Conservation (phyloP, 257 asterid genomes). For the Salvia splendens region DNA sequence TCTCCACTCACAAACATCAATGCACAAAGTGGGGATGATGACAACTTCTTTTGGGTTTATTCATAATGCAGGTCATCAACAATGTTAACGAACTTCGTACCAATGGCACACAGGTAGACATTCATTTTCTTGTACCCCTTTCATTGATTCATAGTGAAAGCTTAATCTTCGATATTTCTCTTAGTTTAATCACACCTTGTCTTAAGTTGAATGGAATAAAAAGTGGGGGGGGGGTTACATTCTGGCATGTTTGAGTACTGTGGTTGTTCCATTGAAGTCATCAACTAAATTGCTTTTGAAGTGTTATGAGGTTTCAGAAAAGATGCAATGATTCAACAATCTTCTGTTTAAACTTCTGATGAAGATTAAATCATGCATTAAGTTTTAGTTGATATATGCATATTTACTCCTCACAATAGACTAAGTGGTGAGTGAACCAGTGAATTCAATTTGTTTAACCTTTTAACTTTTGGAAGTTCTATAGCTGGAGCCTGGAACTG, state of each 20-base stretch:
- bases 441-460: no score
- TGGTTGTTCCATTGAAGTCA: background rate
- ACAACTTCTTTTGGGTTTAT: background rate
- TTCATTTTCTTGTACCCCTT: background rate
- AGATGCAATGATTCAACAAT: slow-evolving; percentile 7
- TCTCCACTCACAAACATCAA: background rate
- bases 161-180: background rate
- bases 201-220: background rate
- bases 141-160: background rate
- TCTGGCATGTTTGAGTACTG: background rate
- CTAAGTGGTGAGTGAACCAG: no score
- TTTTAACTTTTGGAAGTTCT: no score
- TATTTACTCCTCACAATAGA: no score
- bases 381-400: no score
- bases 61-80: background rate
- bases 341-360: background rate
- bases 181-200: background rate
- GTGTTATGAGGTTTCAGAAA: slow-evolving; percentile 1
- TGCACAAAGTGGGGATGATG: background rate
- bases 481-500: no score
- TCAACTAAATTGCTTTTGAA: background rate
- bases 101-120: background rate
- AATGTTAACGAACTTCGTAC: background rate
- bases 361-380: no score
- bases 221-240: background rate